Conservation (phyloP, 257 asterid genomes). For the Dorcoceras hygrometricum region DNA sequence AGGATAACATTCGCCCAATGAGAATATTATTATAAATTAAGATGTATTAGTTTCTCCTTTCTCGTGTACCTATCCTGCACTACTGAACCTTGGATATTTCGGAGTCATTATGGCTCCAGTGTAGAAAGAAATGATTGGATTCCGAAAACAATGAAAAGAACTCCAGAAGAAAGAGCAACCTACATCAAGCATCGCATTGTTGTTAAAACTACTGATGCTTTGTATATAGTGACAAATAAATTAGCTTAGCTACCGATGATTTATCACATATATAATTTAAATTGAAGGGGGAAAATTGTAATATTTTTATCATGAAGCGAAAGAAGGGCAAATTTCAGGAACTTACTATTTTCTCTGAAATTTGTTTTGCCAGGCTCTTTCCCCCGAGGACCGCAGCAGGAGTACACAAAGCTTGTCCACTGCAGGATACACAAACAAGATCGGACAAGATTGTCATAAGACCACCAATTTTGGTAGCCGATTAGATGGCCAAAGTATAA, state of each 20-base stretch:
- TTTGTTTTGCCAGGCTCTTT: constrained; percentile 81
- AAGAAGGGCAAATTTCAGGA: neutral
- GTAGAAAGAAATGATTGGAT: constrained; percentile 87
- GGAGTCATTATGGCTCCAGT: constrained; percentile 40
- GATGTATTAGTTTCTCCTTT: neutral
- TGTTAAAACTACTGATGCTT: neutral
- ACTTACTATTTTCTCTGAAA: constrained; percentile 83
- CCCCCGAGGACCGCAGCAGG: constrained; percentile 97
- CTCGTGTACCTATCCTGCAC: neutral
- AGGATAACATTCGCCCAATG: no score
- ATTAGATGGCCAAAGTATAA: neutral
- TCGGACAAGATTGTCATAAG: neutral
- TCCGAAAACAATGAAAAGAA: constrained; percentile 88
- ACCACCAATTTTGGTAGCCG: neutral
- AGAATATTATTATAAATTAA: no score
- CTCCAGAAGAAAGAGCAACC: constrained; percentile 90
- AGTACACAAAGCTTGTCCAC: constrained; percentile 95
- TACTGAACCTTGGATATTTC: constrained; percentile 31
- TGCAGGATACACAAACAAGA: constrained; percentile 35
- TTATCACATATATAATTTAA: neutral
- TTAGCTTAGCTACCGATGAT: neutral
- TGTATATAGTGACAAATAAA: no score
- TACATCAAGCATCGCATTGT: constrained; percentile 28
- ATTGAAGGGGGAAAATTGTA: neutral
- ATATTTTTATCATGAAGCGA: neutral